Percentiles rank a stretch among this genome's conserved stretches.
phyloP scores from a whole-genome alignment of 306 rosid genomes.

The Elaeagnus macrophylla region DNA sequence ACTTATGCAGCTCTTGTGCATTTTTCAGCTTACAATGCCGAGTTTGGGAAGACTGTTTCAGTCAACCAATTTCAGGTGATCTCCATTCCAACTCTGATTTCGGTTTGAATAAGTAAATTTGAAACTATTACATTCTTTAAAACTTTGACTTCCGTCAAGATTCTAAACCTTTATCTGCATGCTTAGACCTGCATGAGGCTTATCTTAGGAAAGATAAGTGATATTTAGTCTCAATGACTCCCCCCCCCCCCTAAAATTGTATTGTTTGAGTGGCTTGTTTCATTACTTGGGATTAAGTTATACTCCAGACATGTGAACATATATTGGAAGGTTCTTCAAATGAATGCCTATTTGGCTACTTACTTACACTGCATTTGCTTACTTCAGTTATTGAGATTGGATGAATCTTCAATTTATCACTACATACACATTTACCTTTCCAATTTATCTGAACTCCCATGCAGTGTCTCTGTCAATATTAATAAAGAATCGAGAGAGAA shows the following conservation, averaged over 20 bases:
- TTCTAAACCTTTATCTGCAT: not conserved
- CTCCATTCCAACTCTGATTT: not conserved
- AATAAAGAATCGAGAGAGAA: too few relatives aligned
- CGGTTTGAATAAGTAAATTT: not conserved
- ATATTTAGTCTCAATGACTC: not conserved
- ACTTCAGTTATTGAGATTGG: too few relatives aligned
- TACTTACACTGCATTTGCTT: too few relatives aligned
- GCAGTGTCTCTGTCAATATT: too few relatives aligned
- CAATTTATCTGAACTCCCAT: too few relatives aligned
- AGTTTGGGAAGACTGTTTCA: conserved; percentile 64
- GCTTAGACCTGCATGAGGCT: not conserved
- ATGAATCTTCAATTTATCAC: too few relatives aligned
- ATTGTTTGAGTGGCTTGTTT: too few relatives aligned
- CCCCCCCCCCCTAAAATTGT: too few relatives aligned
- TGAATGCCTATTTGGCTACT: too few relatives aligned
- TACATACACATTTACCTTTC: too few relatives aligned
- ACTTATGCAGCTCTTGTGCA: conserved; percentile 80
- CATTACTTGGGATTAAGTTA: not conserved
- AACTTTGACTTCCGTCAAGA: not conserved
- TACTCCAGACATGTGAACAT: too few relatives aligned
- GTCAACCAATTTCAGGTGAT: conserved; percentile 91
- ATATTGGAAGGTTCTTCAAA: too few relatives aligned
- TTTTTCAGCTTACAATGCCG: conserved; percentile 69
- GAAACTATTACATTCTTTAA: not conserved
- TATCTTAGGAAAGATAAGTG: not conserved